Percentiles rank a stretch among this genome's conserved stretches.
phyloP scores from a whole-genome alignment of 768 basidiomycete genomes.

The Dioszegia crocea region DNA sequence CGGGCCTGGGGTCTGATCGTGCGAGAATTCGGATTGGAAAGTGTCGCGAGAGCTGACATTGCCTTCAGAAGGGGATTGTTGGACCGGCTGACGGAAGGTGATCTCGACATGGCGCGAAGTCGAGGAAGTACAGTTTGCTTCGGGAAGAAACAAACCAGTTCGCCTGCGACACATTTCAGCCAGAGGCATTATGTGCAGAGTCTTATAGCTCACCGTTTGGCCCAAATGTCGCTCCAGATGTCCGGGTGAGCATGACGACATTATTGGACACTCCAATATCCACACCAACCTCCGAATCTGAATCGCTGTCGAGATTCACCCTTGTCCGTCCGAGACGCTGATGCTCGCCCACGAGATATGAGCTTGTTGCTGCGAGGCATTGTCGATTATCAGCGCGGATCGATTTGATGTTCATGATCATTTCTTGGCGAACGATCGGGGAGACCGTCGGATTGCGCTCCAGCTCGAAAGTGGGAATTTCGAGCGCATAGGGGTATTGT shows the following conservation, averaged over 20 bases:
- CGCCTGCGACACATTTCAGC: slow-evolving; percentile 55
- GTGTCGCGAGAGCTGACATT: slow-evolving; percentile 35
- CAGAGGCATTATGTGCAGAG: too few relatives aligned
- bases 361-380: slow-evolving; percentile 75
- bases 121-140: slow-evolving; percentile 38
- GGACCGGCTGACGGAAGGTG: slow-evolving; percentile 30
- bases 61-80: slow-evolving; percentile 38
- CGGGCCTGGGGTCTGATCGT: not conserved
- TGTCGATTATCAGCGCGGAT: slow-evolving; percentile 71
- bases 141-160: slow-evolving; percentile 78
- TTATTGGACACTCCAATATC: slow-evolving; percentile 51
- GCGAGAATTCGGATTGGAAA: slow-evolving; percentile 20
- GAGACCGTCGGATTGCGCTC: slow-evolving; percentile 79
- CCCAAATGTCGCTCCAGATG: slow-evolving; percentile 82
- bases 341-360: slow-evolving; percentile 66
- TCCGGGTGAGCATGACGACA: slow-evolving; percentile 69
- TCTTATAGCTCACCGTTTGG: slow-evolving; percentile 88
- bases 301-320: slow-evolving; percentile 37
- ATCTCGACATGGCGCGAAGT: slow-evolving; percentile 29
- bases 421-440: slow-evolving; percentile 68
- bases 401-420: slow-evolving; percentile 69
- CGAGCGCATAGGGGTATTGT: slow-evolving; percentile 57
- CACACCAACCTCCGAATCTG: slow-evolving; percentile 43
- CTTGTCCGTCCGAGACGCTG: slow-evolving; percentile 51
- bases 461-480: slow-evolving; percentile 70